Evolutionary conservation across 495 filamentous ascomycete genomes (phyloP).

Genomic region (Talaromyces liani): DNA sequence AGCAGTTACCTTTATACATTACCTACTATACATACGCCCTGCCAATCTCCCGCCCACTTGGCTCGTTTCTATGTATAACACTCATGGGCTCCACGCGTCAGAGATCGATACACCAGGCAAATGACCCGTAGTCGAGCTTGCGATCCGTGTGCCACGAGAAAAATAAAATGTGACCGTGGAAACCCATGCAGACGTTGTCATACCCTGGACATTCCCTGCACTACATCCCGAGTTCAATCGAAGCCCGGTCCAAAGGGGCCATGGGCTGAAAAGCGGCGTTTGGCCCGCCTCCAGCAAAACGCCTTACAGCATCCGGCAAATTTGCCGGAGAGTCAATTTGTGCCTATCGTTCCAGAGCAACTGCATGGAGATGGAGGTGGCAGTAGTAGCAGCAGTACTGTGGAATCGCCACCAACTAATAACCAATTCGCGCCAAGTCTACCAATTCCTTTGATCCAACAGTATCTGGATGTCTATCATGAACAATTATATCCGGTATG

Average conservation of each 20-base stretch:
- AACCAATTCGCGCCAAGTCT: neutral
- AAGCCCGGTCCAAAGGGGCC: slow-evolving; percentile 9
- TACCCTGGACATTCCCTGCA: slow-evolving; percentile 7
- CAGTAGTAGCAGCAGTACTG: slow-evolving; percentile 1
- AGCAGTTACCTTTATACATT: neutral
- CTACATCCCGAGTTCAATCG: slow-evolving; percentile 8
- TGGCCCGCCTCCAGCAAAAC: slow-evolving; percentile 6
- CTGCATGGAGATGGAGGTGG: neutral
- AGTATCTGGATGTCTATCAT: slow-evolving; percentile 30
- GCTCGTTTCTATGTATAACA: slow-evolving; percentile 8
- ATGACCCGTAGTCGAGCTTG: slow-evolving; percentile 10
- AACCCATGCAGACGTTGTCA: slow-evolving; percentile 6
- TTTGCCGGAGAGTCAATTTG: slow-evolving; percentile 1
- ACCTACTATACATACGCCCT: neutral
- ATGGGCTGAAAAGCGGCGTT: slow-evolving; percentile 7
- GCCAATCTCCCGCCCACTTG: neutral
- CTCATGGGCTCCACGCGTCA: slow-evolving; percentile 9
- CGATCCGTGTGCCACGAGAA: slow-evolving; percentile 9
- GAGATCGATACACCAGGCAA: slow-evolving; percentile 3
- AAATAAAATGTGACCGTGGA: slow-evolving; percentile 11
- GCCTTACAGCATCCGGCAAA: neutral
- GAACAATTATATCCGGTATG: slow-evolving; percentile 40
- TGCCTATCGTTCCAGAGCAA: neutral
- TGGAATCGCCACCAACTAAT: slow-evolving; percentile 2
- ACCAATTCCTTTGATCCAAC: slow-evolving; percentile 4